Conservation (phyloP, 169 alveolate genomes). For the Babesia sp. region DNA sequence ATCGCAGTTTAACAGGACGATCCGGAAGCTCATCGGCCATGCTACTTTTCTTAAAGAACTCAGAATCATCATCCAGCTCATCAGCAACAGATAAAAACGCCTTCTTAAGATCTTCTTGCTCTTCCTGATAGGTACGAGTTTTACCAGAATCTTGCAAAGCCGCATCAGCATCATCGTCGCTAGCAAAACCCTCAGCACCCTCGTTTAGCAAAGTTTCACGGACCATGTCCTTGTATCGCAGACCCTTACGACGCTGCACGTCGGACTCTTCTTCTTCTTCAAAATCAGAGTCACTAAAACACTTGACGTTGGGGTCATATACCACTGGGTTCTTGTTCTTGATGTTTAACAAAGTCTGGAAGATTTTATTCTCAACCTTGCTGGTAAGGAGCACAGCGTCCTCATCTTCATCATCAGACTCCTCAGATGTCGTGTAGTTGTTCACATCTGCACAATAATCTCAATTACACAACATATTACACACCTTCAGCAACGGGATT, state of each 20-base stretch:
- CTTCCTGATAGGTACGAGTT: slow-evolving; percentile 58
- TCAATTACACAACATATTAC: neutral
- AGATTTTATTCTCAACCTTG: slow-evolving; percentile 74
- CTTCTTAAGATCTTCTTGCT: slow-evolving; percentile 71
- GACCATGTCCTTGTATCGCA: slow-evolving; percentile 67
- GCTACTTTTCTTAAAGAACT: slow-evolving; percentile 51
- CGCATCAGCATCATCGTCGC: slow-evolving; percentile 48
- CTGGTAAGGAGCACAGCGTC: slow-evolving; percentile 75
- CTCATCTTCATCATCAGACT: slow-evolving; percentile 81
- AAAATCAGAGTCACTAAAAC: slow-evolving; percentile 74
- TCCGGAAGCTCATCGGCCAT: slow-evolving; percentile 64
- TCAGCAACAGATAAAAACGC: slow-evolving; percentile 69
- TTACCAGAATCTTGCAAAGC: neutral
- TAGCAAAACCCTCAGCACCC: slow-evolving; percentile 72
- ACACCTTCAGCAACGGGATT: neutral
- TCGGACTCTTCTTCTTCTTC: slow-evolving; percentile 37
- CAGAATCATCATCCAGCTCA: slow-evolving; percentile 58
- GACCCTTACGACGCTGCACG: slow-evolving; percentile 2
- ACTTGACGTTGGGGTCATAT: slow-evolving; percentile 64
- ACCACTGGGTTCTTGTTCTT: slow-evolving; percentile 77
- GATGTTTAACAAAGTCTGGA: slow-evolving; percentile 69
- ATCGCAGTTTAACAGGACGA: neutral
- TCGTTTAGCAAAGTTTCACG: slow-evolving; percentile 71
- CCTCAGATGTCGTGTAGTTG: slow-evolving; percentile 27
- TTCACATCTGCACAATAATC: neutral